A percentile compares a stretch with the other conserved stretches of the same genome.
Evolutionary conservation across 1,284 basidiomycete genomes (phyloP).

Genomic region (Ustilago esculenta): DNA sequence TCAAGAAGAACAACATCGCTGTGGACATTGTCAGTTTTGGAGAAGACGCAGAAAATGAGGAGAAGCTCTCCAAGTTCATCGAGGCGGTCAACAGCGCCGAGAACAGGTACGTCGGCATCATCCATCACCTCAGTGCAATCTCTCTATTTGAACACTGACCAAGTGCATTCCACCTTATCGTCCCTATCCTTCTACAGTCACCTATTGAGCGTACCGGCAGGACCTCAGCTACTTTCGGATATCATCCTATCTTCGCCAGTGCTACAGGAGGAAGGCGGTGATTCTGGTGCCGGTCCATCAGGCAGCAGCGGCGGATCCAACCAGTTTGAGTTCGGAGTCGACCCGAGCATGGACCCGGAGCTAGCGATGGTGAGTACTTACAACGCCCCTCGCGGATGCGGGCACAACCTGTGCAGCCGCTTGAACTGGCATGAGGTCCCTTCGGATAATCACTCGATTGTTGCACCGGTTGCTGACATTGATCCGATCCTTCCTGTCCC

Average conservation of each 20-base stretch:
- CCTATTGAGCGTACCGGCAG: slow-evolving; percentile 81
- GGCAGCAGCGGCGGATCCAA: slow-evolving; percentile 67
- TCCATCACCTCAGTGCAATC: not conserved
- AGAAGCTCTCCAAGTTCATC: slow-evolving; percentile 78
- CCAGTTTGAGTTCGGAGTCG: slow-evolving; percentile 83
- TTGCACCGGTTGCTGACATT: slow-evolving; percentile 19
- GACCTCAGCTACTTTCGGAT: slow-evolving; percentile 82
- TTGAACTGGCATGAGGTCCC: not conserved
- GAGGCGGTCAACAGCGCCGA: slow-evolving; percentile 80
- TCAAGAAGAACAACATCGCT: slow-evolving; percentile 99
- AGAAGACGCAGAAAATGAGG: slow-evolving; percentile 71
- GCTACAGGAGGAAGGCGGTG: slow-evolving; percentile 78
- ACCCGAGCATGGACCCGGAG: slow-evolving; percentile 94
- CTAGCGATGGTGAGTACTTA: slow-evolving; percentile 82
- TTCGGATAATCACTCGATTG: not conserved
- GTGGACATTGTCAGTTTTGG: slow-evolving; percentile 86
- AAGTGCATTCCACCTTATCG: not conserved
- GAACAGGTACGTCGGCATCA: slow-evolving; percentile 75
- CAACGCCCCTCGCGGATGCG: too few relatives aligned
- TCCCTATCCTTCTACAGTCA: slow-evolving; percentile 69
- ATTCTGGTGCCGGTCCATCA: slow-evolving; percentile 68
- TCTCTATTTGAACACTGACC: not conserved
- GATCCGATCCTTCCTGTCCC: not conserved
- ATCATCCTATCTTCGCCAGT: slow-evolving; percentile 82
- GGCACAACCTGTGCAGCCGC: not conserved